A percentile compares a stretch with the other conserved stretches of the same genome.
phyloP scores from a whole-genome alignment of 2,329 filamentous ascomycete species.

The Dactylellina parvicollis region DNA sequence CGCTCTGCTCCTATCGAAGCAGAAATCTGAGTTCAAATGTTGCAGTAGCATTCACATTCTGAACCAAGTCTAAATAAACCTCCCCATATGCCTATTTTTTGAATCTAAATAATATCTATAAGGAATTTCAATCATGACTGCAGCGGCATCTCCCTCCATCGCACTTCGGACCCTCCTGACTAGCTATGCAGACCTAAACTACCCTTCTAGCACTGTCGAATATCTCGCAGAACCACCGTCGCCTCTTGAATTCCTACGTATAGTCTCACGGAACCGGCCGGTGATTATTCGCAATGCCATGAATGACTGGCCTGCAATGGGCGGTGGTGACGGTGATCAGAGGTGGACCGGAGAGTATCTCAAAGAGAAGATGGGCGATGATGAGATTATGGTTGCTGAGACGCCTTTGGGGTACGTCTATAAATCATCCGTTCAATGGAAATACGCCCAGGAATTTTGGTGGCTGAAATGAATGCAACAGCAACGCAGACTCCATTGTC shows the following conservation, averaged over 20 bases:
- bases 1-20: too few species aligned
- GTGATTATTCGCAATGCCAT: slow-evolving; percentile 76
- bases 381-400: slow-evolving; percentile 77
- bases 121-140: not conserved
- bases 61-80: too few species aligned
- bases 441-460: slow-evolving; percentile 59
- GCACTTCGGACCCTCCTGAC: slow-evolving; percentile 16
- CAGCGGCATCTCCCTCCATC: not conserved
- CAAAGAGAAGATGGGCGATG: slow-evolving; percentile 66
- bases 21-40: too few species aligned
- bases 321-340: slow-evolving; percentile 55
- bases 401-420: slow-evolving; percentile 74
- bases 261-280: slow-evolving; percentile 76
- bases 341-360: slow-evolving; percentile 74
- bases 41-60: too few species aligned
- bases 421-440: not conserved
- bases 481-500: slow-evolving; percentile 59
- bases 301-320: slow-evolving; percentile 70
- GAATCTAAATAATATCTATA: too few species aligned
- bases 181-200: slow-evolving; percentile 35
- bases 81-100: too few species aligned
- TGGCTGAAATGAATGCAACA: slow-evolving; percentile 55
- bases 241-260: slow-evolving; percentile 81
- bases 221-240: slow-evolving; percentile 73
- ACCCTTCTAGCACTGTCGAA: slow-evolving; percentile 63